These are phyloP conservation scores for Candida mattraensis DNA, from an alignment of 805 yeast species.

Conservation along the genomic window DNA sequence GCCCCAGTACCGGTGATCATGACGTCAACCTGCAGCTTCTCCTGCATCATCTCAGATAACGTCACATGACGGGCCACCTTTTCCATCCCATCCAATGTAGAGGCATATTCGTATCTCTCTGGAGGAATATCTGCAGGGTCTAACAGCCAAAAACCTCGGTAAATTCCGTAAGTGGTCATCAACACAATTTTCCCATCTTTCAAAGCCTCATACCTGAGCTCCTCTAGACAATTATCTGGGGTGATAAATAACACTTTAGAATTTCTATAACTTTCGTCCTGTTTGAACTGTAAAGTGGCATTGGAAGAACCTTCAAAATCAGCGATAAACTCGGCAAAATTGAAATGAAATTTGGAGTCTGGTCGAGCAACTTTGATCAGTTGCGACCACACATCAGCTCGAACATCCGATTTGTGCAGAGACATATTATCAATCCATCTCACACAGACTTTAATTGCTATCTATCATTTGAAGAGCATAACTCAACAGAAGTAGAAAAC, in stretches of 20 bases:
- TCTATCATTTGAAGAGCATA: too few species aligned
- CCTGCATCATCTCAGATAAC: constrained; percentile 18
- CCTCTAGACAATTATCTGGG: constrained; percentile 34
- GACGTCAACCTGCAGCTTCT: constrained; percentile 19
- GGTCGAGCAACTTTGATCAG: constrained; percentile 32
- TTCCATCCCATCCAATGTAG: constrained; percentile 35
- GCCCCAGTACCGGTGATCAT: constrained; percentile 36
- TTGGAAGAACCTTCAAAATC: constrained; percentile 31
- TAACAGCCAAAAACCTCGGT: constrained; percentile 29
- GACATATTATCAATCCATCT: constrained; percentile 5
- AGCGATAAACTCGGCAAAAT: constrained; percentile 34
- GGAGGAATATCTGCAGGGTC: constrained; percentile 25
- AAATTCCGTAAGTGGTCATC: constrained; percentile 33
- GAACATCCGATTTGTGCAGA: constrained; percentile 24
- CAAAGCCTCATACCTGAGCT: constrained; percentile 25
- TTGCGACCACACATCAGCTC: constrained; percentile 29
- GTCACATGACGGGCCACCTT: constrained; percentile 23
- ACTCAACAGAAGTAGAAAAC: too few species aligned
- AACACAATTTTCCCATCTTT: constrained; percentile 27
- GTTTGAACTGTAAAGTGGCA: constrained; percentile 21
- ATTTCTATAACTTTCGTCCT: constrained; percentile 14
- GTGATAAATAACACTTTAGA: constrained; percentile 27
- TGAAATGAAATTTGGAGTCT: constrained; percentile 31
- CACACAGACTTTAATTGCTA: too few species aligned
- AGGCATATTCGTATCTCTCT: constrained; percentile 23